These are phyloP conservation scores for Athelia sp. DNA, from an alignment of 1,284 basidiomycete species.

Conservation along the genomic window DNA sequence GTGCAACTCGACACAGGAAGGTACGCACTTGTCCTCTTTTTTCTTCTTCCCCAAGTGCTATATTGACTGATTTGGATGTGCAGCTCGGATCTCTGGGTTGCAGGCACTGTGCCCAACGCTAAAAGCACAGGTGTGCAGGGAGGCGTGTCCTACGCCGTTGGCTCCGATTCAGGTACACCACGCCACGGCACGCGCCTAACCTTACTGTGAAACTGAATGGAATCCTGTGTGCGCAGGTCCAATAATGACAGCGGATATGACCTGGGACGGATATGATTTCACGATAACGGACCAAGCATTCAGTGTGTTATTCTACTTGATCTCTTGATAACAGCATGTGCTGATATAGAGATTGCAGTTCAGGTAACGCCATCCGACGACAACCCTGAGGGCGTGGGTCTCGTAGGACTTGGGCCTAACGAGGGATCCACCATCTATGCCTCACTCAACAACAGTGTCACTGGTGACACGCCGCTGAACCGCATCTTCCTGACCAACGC, in stretches of 20 bases:
- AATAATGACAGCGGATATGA: slow-evolving; percentile 6
- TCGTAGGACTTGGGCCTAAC: slow-evolving; percentile 14
- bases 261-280: slow-evolving; percentile 25
- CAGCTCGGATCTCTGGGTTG: not conserved
- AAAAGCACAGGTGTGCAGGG: slow-evolving; percentile 8
- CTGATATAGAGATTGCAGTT: not conserved
- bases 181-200: not conserved
- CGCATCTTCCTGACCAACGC: slow-evolving; percentile 13
- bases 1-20: not conserved
- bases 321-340: not conserved
- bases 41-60: not conserved
- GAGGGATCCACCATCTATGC: slow-evolving; percentile 7
- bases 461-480: slow-evolving; percentile 11
- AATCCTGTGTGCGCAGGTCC: slow-evolving; percentile 13
- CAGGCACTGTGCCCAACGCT: not conserved
- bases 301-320: not conserved
- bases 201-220: slow-evolving; percentile 12
- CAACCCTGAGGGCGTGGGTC: slow-evolving; percentile 11
- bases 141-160: not conserved
- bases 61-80: not conserved
- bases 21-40: not conserved
- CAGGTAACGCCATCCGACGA: slow-evolving; percentile 6
- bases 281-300: slow-evolving; percentile 8
- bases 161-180: not conserved
- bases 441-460: not conserved